Base-by-base conservation (phyloP, 495 filamentous ascomycete genomes). In the Xylaria telfairii region DNA sequence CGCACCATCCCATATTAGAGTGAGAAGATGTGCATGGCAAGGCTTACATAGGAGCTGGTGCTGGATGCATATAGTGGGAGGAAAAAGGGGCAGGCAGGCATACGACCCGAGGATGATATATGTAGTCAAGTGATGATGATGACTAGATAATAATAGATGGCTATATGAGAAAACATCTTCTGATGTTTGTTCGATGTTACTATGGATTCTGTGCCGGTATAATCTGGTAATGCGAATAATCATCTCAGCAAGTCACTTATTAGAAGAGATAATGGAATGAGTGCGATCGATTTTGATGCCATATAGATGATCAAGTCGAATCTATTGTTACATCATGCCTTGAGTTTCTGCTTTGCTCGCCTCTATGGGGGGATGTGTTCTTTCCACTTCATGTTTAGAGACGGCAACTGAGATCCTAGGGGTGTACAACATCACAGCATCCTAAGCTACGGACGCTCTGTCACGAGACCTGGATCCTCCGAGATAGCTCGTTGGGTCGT, bases 41-140 rank as follows among this genome's bases (percentile, higher is more conserved):
- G 19, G 60, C 51, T 30, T 26, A 30, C 51, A 13, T 49, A 19
- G 51, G 19, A 53, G 37, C 46, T 15, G 4, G 13, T 44, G 30
- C 54, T 46, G 39, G 53, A 60, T 68, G 65, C 26, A 65, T 46
- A 65, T 49, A 49, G 13, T 61, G 51, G 34, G 13, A 5, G 30
- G 4, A 47, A 46, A 42, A 17, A 37, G 24, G 42, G 60, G 68
- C 47, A 53, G 47, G 68, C 46, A 15, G 30, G 47, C 44, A 32
- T 17, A 64, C 49, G 24, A n/a, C 59, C 59, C 47, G 41, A 32
- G 41, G 41, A 54, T 56, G 61, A 65, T 54, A 49, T 10, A 70
- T 56, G 60, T 70, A 42, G 44, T 57, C 56, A 54, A 65, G 34
- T 65, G 67, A 69, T 63, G 56, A 69, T 63, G 37, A 61, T 37